phyloP scores from a whole-genome alignment of 1,284 basidiomycete genomes.

The Pyrrhoderma lamaoense region DNA sequence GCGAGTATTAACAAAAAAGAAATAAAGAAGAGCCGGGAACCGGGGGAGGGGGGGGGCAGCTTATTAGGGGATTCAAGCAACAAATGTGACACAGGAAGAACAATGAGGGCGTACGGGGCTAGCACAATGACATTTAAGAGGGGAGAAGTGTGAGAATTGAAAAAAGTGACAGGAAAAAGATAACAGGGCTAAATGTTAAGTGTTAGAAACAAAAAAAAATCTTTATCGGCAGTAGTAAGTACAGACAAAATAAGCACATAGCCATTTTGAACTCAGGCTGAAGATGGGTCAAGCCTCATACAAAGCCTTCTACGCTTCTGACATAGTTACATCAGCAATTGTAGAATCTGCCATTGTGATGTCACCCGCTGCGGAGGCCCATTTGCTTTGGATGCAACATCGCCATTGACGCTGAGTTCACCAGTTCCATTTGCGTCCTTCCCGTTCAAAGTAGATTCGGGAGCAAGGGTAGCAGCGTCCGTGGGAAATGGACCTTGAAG shows the following conservation, averaged over 20 bases:
- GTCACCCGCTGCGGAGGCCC: constrained; percentile 5
- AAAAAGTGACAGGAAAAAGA: background rate
- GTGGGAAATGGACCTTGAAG: background rate
- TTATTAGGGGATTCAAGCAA: too few relatives aligned
- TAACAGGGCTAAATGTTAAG: too few relatives aligned
- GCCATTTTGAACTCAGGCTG: too few relatives aligned
- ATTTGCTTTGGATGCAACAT: background rate
- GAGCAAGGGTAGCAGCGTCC: background rate
- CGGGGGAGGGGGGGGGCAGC: too few relatives aligned
- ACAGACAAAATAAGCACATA: too few relatives aligned
- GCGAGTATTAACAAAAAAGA: background rate
- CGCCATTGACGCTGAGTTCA: background rate
- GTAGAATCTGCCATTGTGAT: constrained; percentile 9
- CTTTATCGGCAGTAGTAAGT: background rate
- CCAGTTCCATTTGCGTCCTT: background rate
- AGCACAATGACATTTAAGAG: too few relatives aligned
- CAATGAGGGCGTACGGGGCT: background rate
- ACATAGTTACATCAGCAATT: constrained; percentile 16
- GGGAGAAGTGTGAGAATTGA: background rate
- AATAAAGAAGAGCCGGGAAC: background rate
- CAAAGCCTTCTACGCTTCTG: constrained; percentile 8
- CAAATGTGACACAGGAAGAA: too few relatives aligned
- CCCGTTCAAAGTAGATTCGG: background rate
- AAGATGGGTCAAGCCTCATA: too few relatives aligned
- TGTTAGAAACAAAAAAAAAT: background rate